Evolutionary conservation across 306 rosid species (phyloP).

Genomic region (Acacia acuminata): DNA sequence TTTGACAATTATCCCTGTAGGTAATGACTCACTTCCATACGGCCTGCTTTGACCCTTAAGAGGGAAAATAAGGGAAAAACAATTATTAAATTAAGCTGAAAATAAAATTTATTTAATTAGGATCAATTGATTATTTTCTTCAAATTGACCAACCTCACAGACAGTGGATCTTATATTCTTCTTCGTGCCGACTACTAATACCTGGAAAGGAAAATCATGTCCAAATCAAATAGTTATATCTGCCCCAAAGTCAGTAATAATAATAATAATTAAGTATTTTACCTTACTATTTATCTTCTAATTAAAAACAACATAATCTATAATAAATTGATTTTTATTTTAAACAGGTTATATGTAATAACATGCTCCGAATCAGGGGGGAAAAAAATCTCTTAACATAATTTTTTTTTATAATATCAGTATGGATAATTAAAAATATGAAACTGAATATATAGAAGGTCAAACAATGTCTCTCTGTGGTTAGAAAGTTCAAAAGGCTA

Average conservation of each 20-base stretch:
- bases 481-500: too few species aligned
- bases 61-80: not conserved
- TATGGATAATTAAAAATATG: too few species aligned
- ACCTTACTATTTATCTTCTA: not conserved
- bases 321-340: too few species aligned
- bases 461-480: too few species aligned
- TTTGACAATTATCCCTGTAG: conserved; percentile 66
- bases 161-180: conserved; percentile 31
- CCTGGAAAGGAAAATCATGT: conserved; percentile 43
- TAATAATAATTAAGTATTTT: not conserved
- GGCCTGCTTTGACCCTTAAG: conserved; percentile 57
- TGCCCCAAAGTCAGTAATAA: not conserved
- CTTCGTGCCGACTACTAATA: conserved; percentile 39
- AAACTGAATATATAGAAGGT: too few species aligned
- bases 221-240: not conserved
- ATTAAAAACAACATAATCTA: not conserved
- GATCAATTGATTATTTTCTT: not conserved
- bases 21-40: conserved; percentile 64
- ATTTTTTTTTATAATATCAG: too few species aligned
- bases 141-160: conserved; percentile 63
- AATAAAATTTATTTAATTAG: not conserved
- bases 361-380: too few species aligned
- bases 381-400: too few species aligned
- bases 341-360: too few species aligned
- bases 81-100: not conserved